Conservation (phyloP, 345 rosid species). For the Eucalyptus shirleyi region DNA sequence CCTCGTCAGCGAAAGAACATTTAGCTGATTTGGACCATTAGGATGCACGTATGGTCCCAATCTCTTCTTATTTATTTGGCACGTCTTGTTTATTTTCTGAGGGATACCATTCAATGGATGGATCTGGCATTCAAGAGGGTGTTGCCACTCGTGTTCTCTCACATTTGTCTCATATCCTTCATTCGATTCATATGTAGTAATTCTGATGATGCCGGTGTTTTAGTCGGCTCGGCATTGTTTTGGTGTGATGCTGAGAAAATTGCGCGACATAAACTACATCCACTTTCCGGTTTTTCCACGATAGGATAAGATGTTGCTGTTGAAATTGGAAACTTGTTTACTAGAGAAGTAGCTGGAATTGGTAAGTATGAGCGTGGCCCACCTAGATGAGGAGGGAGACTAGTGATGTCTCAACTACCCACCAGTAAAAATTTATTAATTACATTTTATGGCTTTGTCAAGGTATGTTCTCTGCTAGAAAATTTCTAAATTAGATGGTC, state of each 20-base stretch:
- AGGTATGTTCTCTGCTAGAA: neutral
- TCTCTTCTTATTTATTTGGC: no score
- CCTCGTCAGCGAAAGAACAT: no score
- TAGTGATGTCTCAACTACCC: slow-evolving; percentile 1
- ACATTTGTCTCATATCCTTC: no score
- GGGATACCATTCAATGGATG: no score
- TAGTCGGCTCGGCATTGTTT: no score
- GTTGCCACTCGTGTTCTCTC: no score
- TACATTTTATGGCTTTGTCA: neutral
- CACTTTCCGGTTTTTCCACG: neutral
- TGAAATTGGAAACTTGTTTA: neutral
- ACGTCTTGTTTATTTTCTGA: no score
- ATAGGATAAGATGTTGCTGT: neutral
- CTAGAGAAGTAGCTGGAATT: neutral
- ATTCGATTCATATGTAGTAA: no score
- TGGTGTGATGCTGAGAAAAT: neutral
- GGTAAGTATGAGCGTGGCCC: neutral
- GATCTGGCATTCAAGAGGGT: no score
- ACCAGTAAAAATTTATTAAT: neutral
- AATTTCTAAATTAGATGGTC: neutral
- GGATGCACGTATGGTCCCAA: no score
- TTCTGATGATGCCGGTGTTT: no score
- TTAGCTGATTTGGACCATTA: no score
- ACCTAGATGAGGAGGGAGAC: neutral
- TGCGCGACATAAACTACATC: neutral